Conservation (phyloP, 257 asterid genomes). For the Solanum chiquidenum region DNA sequence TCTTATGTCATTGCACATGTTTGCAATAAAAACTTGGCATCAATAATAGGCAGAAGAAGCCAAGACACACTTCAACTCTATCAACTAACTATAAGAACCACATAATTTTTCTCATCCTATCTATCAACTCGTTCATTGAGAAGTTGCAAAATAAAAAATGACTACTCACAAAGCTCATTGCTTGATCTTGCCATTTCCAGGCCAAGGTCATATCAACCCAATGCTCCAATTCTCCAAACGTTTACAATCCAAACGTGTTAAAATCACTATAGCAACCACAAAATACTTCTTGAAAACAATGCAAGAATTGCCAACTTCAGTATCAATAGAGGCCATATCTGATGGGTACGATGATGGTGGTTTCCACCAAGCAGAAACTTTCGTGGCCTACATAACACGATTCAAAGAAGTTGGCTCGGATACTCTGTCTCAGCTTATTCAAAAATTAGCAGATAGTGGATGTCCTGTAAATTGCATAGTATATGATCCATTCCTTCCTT, state of each 20-base stretch:
- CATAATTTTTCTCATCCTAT: neutral
- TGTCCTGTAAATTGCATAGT: slow-evolving; percentile 9
- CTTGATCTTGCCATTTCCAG: slow-evolving; percentile 26
- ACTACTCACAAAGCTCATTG: slow-evolving; percentile 17
- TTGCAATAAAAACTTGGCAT: neutral
- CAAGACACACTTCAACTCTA: neutral
- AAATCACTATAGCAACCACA: neutral
- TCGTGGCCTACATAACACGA: slow-evolving; percentile 15
- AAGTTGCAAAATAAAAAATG: neutral
- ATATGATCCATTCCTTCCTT: slow-evolving; percentile 10
- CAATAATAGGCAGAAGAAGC: neutral
- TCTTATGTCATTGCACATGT: neutral
- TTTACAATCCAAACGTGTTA: slow-evolving; percentile 11
- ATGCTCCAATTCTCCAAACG: slow-evolving; percentile 44
- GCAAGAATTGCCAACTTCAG: slow-evolving; percentile 9
- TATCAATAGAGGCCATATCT: slow-evolving; percentile 7
- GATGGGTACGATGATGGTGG: slow-evolving; percentile 8
- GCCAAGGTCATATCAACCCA: slow-evolving; percentile 34
- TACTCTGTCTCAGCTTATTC: slow-evolving; percentile 1
- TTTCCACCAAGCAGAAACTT: neutral
- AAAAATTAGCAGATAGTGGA: neutral
- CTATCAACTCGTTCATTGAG: neutral
- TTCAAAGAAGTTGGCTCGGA: slow-evolving; percentile 13
- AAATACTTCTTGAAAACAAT: neutral
- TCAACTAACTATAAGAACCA: neutral